phyloP scores from a whole-genome alignment of 139 green algal species.

The Ostreobium quekettii region DNA sequence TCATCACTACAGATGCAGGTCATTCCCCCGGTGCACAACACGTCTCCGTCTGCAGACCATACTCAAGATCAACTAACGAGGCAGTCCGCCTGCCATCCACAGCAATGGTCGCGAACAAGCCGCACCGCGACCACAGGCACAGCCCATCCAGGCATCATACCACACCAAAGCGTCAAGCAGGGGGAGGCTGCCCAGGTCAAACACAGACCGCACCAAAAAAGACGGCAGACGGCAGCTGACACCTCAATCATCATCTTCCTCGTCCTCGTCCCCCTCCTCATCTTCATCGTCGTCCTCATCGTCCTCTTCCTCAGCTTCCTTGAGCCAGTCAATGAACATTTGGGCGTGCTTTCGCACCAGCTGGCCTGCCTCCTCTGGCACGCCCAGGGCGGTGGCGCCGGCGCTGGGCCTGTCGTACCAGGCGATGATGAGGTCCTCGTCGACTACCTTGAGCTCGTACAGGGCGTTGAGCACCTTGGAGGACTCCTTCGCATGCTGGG shows the following conservation, averaged over 20 bases:
- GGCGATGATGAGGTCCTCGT: slow-evolving; percentile 10
- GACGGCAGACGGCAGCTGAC: background rate
- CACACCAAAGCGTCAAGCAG: slow-evolving; percentile 20
- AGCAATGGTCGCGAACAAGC: too few species aligned
- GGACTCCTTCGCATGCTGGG: background rate
- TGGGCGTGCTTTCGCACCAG: background rate
- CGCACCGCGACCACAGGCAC: background rate
- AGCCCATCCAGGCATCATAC: slow-evolving; percentile 17
- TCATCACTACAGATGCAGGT: too few species aligned
- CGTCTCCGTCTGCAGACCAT: too few species aligned
- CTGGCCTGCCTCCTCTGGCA: background rate
- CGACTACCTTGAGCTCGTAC: slow-evolving; percentile 2
- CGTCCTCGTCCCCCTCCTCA: slow-evolving; percentile 5
- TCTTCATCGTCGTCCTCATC: slow-evolving; percentile 21
- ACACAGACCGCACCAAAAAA: background rate
- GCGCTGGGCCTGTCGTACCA: background rate
- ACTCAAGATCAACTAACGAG: too few species aligned
- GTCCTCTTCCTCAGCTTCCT: slow-evolving; percentile 8
- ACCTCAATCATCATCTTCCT: background rate
- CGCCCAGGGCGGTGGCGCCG: background rate
- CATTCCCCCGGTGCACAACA: too few species aligned
- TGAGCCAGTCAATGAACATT: slow-evolving; percentile 3
- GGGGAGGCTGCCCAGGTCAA: background rate
- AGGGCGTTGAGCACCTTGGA: slow-evolving; percentile 7
- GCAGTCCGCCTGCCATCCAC: too few species aligned